Base-by-base conservation (phyloP, 2,329 filamentous ascomycete species). In the Chaetothyriales sp. region DNA sequence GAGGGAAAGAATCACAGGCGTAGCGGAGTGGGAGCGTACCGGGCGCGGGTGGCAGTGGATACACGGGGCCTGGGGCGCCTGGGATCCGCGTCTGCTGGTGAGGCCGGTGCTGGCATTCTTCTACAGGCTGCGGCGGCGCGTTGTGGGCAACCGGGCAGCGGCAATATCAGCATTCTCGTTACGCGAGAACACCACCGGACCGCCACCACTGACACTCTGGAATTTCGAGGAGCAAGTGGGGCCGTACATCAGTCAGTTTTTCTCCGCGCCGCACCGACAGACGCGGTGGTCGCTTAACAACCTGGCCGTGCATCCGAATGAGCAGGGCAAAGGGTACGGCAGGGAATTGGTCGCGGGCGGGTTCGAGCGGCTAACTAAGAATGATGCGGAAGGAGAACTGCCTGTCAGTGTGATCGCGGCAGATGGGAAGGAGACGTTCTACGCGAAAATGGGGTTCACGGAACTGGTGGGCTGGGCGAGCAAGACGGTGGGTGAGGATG, bases 1-100 rank as follows among this genome's bases (percentile, higher is more conserved):
- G 20, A 47, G 50, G 20, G 45, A 55, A 50, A 47, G 51, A 22
- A 51, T 58, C 43, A 56, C 56, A 5, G 56, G 54, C 3, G 40
- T 54, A 15, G 46, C 48, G 8, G 52, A 56, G 47, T 54, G 52
- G 54, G 46, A 51, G 29, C 47, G 56, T 18, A 44, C 28, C 10
- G 56, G 56, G 1, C 18, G 48, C 19, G 52, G 54, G 18, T 53
- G 50, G 48, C 48, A 51, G 46, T 43, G 37, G 20, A 37, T 56
- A 10, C 44, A 50, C 29, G 51, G 51, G 13, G n/a, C 50, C n/a
- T 49, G 50, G 51, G 54, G 50, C 8, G 37, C 48, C 46, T 54
- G 52, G 48, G 56, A 58, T 56, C 56, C 56, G 40, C 44, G 56
- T 56, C 40, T 49, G 56, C 49, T 51, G n/a, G 29, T 51, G 52